Conservation (phyloP, 2,329 filamentous ascomycete species). For the Sporothrix dimorphospora region DNA sequence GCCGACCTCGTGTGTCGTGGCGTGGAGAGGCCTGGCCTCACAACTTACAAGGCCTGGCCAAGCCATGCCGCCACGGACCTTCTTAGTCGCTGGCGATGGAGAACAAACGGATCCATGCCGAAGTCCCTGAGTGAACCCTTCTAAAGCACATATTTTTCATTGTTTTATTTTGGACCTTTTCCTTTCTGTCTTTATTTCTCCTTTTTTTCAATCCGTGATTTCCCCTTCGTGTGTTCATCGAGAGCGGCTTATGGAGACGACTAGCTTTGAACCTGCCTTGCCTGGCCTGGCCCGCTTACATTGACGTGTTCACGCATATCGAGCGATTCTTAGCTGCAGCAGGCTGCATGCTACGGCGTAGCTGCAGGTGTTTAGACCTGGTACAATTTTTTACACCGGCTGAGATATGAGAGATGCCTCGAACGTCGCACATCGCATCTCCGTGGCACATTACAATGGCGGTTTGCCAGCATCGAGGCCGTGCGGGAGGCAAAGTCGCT, state of each 20-base stretch:
- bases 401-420: neutral
- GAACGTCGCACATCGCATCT: neutral
- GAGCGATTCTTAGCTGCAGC: slow-evolving; percentile 25
- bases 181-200: neutral
- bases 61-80: neutral
- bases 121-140: neutral
- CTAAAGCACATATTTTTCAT: neutral
- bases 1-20: neutral
- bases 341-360: slow-evolving; percentile 9
- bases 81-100: neutral
- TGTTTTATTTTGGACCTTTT: neutral
- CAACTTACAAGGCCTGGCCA: neutral
- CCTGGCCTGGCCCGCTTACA: slow-evolving; percentile 15
- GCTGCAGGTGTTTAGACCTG: neutral
- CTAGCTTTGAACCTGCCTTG: slow-evolving; percentile 5
- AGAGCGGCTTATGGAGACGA: neutral
- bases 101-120: neutral
- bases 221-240: neutral
- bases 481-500: neutral
- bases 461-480: neutral
- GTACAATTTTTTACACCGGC: neutral
- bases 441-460: neutral
- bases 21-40: neutral
- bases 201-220: neutral
- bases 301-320: slow-evolving; percentile 30